Evolutionary conservation across 495 filamentous ascomycete genomes (phyloP), one percentile per base, ranked within the genome.

Genomic region (Aspergillus mulundensis): DNA sequence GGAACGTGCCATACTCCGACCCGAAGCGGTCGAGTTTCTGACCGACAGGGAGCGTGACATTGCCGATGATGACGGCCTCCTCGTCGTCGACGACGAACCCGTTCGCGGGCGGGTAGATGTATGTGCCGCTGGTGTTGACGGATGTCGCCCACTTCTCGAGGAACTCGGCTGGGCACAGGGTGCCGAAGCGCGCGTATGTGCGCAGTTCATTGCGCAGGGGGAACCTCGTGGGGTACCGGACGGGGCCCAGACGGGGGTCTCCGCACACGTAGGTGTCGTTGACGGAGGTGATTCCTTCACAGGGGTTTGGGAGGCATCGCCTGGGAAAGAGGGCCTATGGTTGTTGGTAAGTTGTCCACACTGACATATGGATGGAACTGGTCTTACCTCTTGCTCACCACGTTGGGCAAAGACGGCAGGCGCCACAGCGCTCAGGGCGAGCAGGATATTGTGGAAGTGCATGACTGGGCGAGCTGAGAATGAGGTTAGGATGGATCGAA

Each of bases 21-120:
- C 82, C 81, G 53, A 84, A 85, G 7, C 82, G 68, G 54, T 85
- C 81, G n/a, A 85, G 42, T 54, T 80, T 63, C 46, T 70, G 70
- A 6, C 79, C 81, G 1, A 60, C 66, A 5, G 53, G 53, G 0
- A 85, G 66, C 1, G 73, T 77, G 38, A 76, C 65, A 24, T 75
- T 76, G 2, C 77, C 79, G 16, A 66, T 45, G 42, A 84, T 81
- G 0, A 73, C 65, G 0, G 42, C 38, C 0, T 68, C 65, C 0
- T 39, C 55, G 12, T 59, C 63, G 54, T 70, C 64, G 3, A 74
- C 30, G 8, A 70, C 56, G 54, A 78, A 84, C 1, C 82, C 81
- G 15, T 72, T 56, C 4, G 62, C 21, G 0, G 65, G 61, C 0
- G 80, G 81, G 60, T 78, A 79, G 44, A 65, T 65, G 52, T 70